Conservation (phyloP, 2,329 filamentous ascomycete species). For the Penicillium sp. region DNA sequence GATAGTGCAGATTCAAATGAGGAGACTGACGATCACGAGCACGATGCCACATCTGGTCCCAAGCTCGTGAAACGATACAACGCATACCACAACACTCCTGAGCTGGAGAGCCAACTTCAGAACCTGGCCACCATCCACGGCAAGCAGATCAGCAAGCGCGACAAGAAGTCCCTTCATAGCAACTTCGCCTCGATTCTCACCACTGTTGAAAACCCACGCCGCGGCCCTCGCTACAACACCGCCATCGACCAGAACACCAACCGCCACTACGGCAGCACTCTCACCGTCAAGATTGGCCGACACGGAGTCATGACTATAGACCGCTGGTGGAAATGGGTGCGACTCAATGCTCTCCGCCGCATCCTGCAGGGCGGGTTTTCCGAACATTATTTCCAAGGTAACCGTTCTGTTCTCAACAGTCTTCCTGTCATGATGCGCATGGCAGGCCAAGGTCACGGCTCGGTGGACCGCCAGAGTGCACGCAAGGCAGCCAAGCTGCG, state of each 20-base stretch:
- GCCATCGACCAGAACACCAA: constrained; percentile 62
- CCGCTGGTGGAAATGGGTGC: constrained; percentile 70
- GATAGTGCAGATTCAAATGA: constrained; percentile 38
- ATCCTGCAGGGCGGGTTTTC: constrained; percentile 62
- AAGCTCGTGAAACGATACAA: constrained; percentile 63
- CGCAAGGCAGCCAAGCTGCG: constrained; percentile 30
- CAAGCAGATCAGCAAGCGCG: constrained; percentile 63
- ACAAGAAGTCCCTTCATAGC: constrained; percentile 64
- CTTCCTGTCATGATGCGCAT: constrained; percentile 50
- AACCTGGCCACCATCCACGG: constrained; percentile 60
- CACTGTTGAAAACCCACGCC: constrained; percentile 64
- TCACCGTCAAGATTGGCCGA: constrained; percentile 58
- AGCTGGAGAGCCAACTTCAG: constrained; percentile 59
- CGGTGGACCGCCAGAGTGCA: constrained; percentile 26
- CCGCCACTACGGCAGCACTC: constrained; percentile 59
- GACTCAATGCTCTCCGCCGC: constrained; percentile 60
- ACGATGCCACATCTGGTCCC: constrained; percentile 40
- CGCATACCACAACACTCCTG: constrained; percentile 62
- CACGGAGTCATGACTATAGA: constrained; percentile 64
- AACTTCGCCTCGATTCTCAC: constrained; percentile 66
- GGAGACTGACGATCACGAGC: constrained; percentile 46
- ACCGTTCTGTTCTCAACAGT: constrained; percentile 59
- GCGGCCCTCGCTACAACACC: constrained; percentile 65
- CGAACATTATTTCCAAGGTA: constrained; percentile 60
- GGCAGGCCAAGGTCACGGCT: constrained; percentile 10